Conservation (phyloP, 345 rosid genomes). For the Brassica nigra region DNA sequence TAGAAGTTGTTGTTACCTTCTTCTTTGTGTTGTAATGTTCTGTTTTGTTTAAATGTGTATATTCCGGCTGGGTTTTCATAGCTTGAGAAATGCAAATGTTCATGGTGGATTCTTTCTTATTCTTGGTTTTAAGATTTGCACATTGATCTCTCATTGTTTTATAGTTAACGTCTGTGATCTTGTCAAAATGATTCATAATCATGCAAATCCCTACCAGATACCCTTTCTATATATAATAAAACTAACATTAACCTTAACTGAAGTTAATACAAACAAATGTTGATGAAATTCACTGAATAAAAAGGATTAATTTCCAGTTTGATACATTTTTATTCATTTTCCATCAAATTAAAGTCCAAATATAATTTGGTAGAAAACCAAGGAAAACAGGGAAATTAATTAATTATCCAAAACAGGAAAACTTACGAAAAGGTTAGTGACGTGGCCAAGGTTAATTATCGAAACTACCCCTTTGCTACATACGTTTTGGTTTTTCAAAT, state of each 20-base stretch:
- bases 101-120: background rate
- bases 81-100: conserved; percentile 28
- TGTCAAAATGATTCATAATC: background rate
- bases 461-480: no score
- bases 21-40: conserved; percentile 3
- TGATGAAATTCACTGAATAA: no score
- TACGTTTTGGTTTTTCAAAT: no score
- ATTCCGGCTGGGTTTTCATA: conserved; percentile 30
- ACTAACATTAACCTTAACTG: no score
- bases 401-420: no score
- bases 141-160: background rate
- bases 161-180: background rate
- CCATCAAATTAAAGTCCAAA: background rate
- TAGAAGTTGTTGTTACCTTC: conserved; percentile 15
- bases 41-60: conserved; percentile 27
- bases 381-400: no score
- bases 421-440: no score
- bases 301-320: background rate
- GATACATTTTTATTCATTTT: background rate
- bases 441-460: no score
- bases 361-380: no score
- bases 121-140: background rate
- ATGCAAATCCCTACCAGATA: no score
- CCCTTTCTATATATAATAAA: no score
- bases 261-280: no score